These are phyloP conservation scores for Dacryopinax spathularia DNA, from an alignment of 768 basidiomycete genomes.

Conservation along the genomic window DNA sequence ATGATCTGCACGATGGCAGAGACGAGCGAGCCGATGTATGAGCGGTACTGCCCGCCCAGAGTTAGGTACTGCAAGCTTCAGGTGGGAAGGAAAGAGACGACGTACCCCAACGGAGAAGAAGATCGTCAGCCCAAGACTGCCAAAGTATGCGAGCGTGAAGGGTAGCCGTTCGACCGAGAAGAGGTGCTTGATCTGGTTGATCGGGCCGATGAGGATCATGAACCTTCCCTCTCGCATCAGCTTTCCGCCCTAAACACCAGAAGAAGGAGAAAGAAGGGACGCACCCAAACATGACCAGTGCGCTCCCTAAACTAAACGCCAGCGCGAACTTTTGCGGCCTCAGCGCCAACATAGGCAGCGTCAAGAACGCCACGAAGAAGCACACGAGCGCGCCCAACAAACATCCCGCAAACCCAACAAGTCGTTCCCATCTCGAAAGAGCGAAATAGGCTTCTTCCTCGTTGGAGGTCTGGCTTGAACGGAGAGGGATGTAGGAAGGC, in stretches of 20 bases:
- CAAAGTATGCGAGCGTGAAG: constrained; percentile 68
- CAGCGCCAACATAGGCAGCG: constrained; percentile 52
- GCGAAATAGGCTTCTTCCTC: constrained; percentile 96
- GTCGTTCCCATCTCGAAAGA: constrained; percentile 81
- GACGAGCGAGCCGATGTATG: constrained; percentile 74
- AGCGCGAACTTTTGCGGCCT: constrained; percentile 86
- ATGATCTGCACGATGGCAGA: constrained; percentile 73
- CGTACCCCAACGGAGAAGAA: constrained; percentile 84
- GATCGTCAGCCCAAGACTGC: constrained; percentile 69
- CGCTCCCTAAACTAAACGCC: constrained; percentile 74
- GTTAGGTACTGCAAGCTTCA: neutral
- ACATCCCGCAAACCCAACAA: constrained; percentile 84
- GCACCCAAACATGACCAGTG: constrained; percentile 93
- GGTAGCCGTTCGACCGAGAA: constrained; percentile 69
- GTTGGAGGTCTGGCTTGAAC: constrained; percentile 66
- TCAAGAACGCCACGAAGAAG: constrained; percentile 82
- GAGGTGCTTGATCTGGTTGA: constrained; percentile 81
- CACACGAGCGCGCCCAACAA: constrained; percentile 82
- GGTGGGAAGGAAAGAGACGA: constrained; percentile 7
- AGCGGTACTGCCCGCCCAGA: constrained; percentile 43
- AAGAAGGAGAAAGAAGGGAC: constrained; percentile 14
- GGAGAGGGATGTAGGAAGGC: constrained; percentile 73
- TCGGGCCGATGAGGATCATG: constrained; percentile 73
- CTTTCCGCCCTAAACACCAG: neutral
- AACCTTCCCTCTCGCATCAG: constrained; percentile 34